These are phyloP conservation scores for Crotalaria pallida DNA, from an alignment of 306 rosid genomes.

Conservation along the genomic window DNA sequence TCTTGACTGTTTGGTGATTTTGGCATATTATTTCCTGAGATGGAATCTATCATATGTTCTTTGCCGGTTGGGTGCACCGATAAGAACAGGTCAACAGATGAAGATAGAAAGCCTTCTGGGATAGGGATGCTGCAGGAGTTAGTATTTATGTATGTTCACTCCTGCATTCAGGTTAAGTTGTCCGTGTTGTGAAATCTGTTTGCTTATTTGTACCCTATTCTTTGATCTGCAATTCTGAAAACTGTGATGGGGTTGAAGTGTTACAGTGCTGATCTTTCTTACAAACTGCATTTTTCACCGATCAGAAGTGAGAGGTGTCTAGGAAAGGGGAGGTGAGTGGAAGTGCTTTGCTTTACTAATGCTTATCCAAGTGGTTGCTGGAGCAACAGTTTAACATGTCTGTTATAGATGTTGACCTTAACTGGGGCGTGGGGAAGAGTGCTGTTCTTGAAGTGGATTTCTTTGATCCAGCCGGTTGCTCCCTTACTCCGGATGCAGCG, in stretches of 20 bases:
- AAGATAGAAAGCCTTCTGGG: background rate
- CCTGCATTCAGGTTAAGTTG: constrained; percentile 16
- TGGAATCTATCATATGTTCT: constrained; percentile 28
- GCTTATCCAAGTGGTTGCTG: background rate
- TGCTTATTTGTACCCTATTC: background rate
- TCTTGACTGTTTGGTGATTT: constrained; percentile 20
- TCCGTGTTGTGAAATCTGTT: background rate
- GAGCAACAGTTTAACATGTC: background rate
- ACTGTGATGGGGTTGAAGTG: background rate
- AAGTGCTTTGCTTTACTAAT: background rate
- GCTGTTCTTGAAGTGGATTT: background rate
- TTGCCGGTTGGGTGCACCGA: constrained; percentile 10
- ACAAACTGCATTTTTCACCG: background rate
- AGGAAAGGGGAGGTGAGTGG: background rate
- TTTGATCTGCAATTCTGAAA: background rate
- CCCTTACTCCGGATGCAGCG: background rate
- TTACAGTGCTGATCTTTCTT: background rate
- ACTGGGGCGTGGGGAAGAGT: background rate
- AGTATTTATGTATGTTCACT: background rate
- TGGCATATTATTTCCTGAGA: constrained; percentile 25
- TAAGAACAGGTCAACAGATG: constrained; percentile 7
- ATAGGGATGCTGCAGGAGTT: constrained; percentile 12
- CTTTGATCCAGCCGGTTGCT: background rate
- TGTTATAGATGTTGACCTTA: background rate
- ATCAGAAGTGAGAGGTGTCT: background rate